Base-by-base conservation (phyloP, 495 filamentous ascomycete species). In the Annulohypoxylon stygium region DNA sequence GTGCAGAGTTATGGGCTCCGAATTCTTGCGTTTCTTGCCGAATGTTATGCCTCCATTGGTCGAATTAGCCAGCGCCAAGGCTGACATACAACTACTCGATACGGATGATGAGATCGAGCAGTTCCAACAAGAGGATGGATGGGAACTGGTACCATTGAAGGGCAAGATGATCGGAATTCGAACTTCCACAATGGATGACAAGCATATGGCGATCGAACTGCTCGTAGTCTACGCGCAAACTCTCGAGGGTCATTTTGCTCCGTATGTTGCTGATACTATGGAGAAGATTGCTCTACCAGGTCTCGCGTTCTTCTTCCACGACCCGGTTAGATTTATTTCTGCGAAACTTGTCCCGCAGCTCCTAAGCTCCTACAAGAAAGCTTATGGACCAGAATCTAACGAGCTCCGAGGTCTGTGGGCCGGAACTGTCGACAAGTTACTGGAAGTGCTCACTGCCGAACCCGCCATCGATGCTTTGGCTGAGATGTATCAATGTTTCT, bases 401-500 rank as follows among this genome's bases (percentile, higher is more conserved):
- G 89, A 93, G 75, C 88, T 98, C 58, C 85, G 83, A 11, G 85
- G 87, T 26, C 88, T 99, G 64, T 99, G 97, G 97, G 88, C 86
- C 66, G 89, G 86, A 67, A 96, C 97, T 3, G 90, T 97, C 6
- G 92, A 91, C 62, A 97, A 97, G 81, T 85, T 99, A 48, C 89
- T 98, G 33, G 97, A 98, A 79, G 95, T 98, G 2, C 87, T 99
- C n/a, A 93, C 88, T 66, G 93, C 93, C 0, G 97, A 99, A 82
- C 95, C 97, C 7, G 94, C 94, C 0, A 93, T 99, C 51, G 97
- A 99, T 73, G 97, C 95, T 0, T 88, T 99, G 18, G 95, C 97
- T 10, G 97, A 98, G 83, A 97, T 99, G 93, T 99, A 98, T 79
- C 95, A 98, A 81, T 98, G 96, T 86, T 98, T 98, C 85, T 99